Base-by-base conservation (phyloP, 495 filamentous ascomycete species). In the Aspergillus diversus region DNA sequence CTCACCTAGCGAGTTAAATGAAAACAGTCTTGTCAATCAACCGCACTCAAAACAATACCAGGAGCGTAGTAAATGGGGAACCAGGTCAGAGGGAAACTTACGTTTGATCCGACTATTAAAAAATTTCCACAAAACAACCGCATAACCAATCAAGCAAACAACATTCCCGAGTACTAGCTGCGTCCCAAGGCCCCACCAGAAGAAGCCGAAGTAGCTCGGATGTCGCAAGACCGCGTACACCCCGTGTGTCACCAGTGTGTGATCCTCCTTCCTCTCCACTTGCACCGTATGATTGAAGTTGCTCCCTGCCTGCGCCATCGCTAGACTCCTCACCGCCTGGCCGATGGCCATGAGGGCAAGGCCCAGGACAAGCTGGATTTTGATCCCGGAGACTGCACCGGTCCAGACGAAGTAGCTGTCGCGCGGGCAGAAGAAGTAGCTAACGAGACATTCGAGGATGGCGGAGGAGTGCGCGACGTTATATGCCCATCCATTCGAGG, bases 181-280 rank as follows among this genome's bases (percentile, higher is more conserved):
- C 43, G 92, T 96, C 2, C 95, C 95, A n/a, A 98, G 60, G 0
- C 89, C 92, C 93, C 93, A 99, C 89, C 92, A 98, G 71, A 96
- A 99, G 77, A 96, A 99, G 2, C 95, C 95, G 76, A 97, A 97
- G 72, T 99, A 99, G 47, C 87, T 88, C 53, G 95, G 95, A 74
- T 99, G 95, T 6, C 95, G 79, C 52, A 96, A 71, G 35, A 80
- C 68, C 2, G 66, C 60, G 70, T 90, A 90, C 13, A 89, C 57
- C 1, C 95, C 95, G 42, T 74, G 80, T 9, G 88, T 96, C 39
- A 99, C 92, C 13, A 99, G 81, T 7, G 79, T 82, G 71, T 99
- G 95, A 0, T 80, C 85, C 34, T 86, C 76, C 63, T 83, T 84
- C 67, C 84, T 86, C 58, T 77, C 80, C 31, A 82, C 81, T 73